Evolutionary conservation across 306 rosid species (phyloP).

Genomic region (Psophocarpus tetragonolobus): DNA sequence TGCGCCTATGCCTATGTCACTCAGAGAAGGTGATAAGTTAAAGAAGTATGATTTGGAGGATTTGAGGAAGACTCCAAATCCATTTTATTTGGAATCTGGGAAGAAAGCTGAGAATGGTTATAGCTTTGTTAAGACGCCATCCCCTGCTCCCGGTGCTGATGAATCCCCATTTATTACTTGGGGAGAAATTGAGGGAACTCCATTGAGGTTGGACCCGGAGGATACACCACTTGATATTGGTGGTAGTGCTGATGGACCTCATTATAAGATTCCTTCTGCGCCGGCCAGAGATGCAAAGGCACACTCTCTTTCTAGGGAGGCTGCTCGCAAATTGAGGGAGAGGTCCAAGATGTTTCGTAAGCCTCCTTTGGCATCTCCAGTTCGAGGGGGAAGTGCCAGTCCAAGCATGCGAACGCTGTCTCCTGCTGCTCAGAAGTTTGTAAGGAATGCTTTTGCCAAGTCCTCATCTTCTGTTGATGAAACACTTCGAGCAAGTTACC

Average conservation of each 20-base stretch:
- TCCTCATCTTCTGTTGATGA: conserved; percentile 80
- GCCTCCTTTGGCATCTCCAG: conserved; percentile 89
- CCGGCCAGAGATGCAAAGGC: conserved; percentile 89
- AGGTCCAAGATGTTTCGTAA: conserved; percentile 83
- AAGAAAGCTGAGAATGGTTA: conserved; percentile 87
- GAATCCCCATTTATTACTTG: conserved; percentile 93
- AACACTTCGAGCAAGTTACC: conserved; percentile 92
- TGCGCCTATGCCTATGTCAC: conserved; percentile 50
- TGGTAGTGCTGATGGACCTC: conserved; percentile 89
- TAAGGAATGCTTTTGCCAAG: conserved; percentile 86
- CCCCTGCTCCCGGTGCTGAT: conserved; percentile 91
- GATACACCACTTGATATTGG: conserved; percentile 85
- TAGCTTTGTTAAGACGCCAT: conserved; percentile 84
- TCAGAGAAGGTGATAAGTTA: conserved; percentile 69
- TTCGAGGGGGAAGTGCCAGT: conserved; percentile 88
- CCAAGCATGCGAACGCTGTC: conserved; percentile 82
- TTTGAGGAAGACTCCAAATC: conserved; percentile 90
- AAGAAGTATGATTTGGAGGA: conserved; percentile 97
- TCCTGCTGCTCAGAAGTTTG: conserved; percentile 96
- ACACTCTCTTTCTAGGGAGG: conserved; percentile 88
- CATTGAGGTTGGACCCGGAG: conserved; percentile 86
- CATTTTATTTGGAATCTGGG: conserved; percentile 71
- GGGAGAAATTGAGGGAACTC: conserved; percentile 98
- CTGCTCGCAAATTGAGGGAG: conserved; percentile 81
- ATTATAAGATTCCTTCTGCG: conserved; percentile 72